These are phyloP conservation scores for Dioscorea dumetorum DNA, from an alignment of 106 monocot genomes.

Conservation along the genomic window DNA sequence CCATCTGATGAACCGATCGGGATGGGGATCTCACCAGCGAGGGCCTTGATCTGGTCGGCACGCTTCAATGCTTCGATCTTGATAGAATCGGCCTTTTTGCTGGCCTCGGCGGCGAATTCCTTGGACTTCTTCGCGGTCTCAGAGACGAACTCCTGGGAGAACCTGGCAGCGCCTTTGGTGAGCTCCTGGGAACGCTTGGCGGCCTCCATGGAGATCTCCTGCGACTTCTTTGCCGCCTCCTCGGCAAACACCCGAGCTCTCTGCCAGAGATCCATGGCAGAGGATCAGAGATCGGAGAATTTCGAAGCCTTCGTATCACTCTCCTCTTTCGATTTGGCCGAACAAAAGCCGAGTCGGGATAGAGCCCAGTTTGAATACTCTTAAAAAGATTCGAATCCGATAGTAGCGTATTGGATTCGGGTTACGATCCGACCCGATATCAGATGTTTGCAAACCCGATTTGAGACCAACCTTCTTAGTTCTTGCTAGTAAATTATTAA, in stretches of 20 bases:
- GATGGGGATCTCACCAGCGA: slow-evolving; percentile 14
- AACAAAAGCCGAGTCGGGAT: not conserved
- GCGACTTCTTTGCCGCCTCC: slow-evolving; percentile 80
- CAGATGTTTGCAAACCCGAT: too few species aligned
- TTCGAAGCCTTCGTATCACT: not conserved
- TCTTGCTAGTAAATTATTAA: too few species aligned
- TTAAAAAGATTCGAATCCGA: too few species aligned
- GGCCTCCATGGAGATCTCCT: slow-evolving; percentile 67
- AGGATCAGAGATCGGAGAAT: not conserved
- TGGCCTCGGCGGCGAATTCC: slow-evolving; percentile 72
- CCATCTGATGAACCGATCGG: slow-evolving; percentile 1
- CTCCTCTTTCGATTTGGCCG: too few species aligned
- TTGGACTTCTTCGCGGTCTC: slow-evolving; percentile 69
- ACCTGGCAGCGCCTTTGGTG: slow-evolving; percentile 53
- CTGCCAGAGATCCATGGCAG: slow-evolving; percentile 83
- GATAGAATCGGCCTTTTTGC: slow-evolving; percentile 56
- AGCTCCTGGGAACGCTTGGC: slow-evolving; percentile 73
- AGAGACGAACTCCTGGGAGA: slow-evolving; percentile 57
- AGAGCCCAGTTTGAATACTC: not conserved
- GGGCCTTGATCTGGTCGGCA: slow-evolving; percentile 81
- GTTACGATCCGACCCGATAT: too few species aligned
- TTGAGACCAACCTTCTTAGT: too few species aligned
- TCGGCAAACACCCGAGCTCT: slow-evolving; percentile 72
- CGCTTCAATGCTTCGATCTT: slow-evolving; percentile 41
- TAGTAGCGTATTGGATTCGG: too few species aligned